A percentile compares a stretch with the other conserved stretches of the same genome.
These are phyloP conservation scores for Podospora pseudoanserina DNA, from an alignment of 495 filamentous ascomycete species.

Conservation along the genomic window DNA sequence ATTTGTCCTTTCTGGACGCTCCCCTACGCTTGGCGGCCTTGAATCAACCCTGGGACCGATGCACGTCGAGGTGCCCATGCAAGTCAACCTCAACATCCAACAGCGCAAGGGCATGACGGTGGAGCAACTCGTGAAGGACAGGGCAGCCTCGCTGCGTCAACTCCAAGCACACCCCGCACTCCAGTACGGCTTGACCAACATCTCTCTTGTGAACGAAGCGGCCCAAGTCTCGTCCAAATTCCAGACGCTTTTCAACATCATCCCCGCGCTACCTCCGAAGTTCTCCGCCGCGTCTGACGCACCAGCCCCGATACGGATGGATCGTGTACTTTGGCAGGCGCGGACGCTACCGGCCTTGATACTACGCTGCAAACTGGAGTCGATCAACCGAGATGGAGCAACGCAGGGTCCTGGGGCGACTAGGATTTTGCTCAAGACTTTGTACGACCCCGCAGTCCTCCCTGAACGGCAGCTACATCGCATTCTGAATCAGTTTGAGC, in stretches of 20 bases:
- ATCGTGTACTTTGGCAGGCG: not conserved
- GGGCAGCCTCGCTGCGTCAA: not conserved
- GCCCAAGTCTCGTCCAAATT: not conserved
- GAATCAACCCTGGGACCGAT: not conserved
- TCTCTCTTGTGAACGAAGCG: not conserved
- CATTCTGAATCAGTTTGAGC: not conserved
- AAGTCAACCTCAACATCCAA: not conserved
- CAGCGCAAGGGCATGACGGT: conserved; percentile 1
- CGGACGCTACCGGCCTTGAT: not conserved
- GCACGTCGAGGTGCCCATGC: not conserved
- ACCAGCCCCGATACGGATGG: not conserved
- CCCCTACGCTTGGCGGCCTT: not conserved
- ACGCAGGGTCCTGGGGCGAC: not conserved
- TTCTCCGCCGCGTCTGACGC: not conserved
- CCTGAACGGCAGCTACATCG: not conserved
- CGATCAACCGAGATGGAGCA: not conserved
- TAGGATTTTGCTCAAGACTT: not conserved
- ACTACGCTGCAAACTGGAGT: conserved; percentile 1
- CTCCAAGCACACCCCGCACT: not conserved
- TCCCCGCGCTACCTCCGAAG: not conserved
- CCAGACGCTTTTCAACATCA: not conserved
- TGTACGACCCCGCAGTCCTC: not conserved
- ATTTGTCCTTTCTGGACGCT: not conserved
- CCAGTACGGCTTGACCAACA: not conserved
- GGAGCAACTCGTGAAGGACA: not conserved